Base-by-base conservation (phyloP, 352 stramenopile genomes). In the Blastocystis hominis region DNA sequence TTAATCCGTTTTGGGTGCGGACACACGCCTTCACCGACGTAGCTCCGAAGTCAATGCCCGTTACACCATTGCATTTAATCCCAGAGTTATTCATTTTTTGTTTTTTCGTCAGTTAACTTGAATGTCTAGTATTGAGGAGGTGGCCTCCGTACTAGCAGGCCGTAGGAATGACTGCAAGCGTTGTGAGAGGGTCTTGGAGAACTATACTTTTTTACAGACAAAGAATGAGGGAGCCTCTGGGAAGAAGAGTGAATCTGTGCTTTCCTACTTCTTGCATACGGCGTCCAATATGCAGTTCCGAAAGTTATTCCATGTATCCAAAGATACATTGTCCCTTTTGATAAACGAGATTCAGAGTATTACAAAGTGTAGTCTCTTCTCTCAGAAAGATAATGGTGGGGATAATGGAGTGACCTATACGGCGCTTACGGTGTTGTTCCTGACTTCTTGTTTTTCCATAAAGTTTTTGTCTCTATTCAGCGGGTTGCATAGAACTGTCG, bases 101-200 rank as follows among this genome's bases (percentile, higher is more conserved):
- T 30, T 30, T 30, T 30, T 30, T 30, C 24, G 24, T 30, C 24
- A 30, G 24, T 30, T 30, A 30, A 30, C 24, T 30, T 30, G 10
- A n/a, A 59, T 59, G 50, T n/a, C n/a, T n/a, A 59, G 30, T 54
- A 63, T 80, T 40, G 50, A 80, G 5, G 70, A 80, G 70, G 15
- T 80, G 2, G 55, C 40, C 7, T 64, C 24, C 20, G 13, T 66
- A 15, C 38, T 80, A 30, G 55, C 54, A 17, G 30, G 54, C 15
- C n/a, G 40, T 7, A 63, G 9, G 4, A 30, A 80, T 46, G 34
- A 80, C 36, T 50, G 38, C 6, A 38, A n/a, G 42, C 9, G 38
- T 40, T 80, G 70, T 80, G 70, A 80, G 46, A 36, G 40, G 38
- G 7, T 80, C n/a, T n/a, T 80, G 30, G 70, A 80, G 3, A 20